Evolutionary conservation across 768 basidiomycete species (phyloP), one percentile per base, ranked within the genome.

Genomic region (Peribolospora kevripleyi): DNA sequence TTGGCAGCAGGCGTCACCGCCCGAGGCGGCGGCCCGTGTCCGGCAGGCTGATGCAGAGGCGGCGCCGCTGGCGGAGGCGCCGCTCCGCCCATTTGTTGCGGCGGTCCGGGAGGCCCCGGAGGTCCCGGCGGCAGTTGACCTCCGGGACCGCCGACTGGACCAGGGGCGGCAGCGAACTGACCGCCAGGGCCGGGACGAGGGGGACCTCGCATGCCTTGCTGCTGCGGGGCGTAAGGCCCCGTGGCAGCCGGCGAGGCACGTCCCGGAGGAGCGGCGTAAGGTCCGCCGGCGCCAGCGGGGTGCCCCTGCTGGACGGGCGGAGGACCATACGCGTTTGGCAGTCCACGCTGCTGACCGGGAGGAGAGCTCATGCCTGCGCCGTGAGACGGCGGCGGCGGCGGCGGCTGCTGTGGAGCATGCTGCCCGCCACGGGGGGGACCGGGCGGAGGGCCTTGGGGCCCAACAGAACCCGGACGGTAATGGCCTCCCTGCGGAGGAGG

Each of bases 41-140:
- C 65, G 25, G 61, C 62, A 11, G 60, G 63, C 42, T 66, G 65
- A 38, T 65, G 68, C 13, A 72, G 71, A 10, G 74, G 72, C 3
- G 74, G 72, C 4, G 73, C 69, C 1, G 66, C 69, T 58, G 48
- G 14, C 10, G 55, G 54, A 5, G 68, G 64, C 5, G 75, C 67
- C 39, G 72, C 72, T 7, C 65, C 67, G n/a, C 63, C 65, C 55
- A 65, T 55, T 39, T 57, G 59, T 46, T 61, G 69, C 3, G 64
- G 64, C 7, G 70, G 70, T 14, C 57, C 61, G 37, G 67, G 66
- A 48, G 68, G 69, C 41, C 64, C 61, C 52, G 11, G 68, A 63
- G 53, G 68, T 64, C 4, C 60, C 51, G 55, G 39, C 14, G 43
- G 43, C 39, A 42, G 38, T 11, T 42, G 48, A 10, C 55, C 55